These are phyloP conservation scores for Chytriomyces confervae DNA, from an alignment of 192 early-diverging fungal species.

Conservation along the genomic window DNA sequence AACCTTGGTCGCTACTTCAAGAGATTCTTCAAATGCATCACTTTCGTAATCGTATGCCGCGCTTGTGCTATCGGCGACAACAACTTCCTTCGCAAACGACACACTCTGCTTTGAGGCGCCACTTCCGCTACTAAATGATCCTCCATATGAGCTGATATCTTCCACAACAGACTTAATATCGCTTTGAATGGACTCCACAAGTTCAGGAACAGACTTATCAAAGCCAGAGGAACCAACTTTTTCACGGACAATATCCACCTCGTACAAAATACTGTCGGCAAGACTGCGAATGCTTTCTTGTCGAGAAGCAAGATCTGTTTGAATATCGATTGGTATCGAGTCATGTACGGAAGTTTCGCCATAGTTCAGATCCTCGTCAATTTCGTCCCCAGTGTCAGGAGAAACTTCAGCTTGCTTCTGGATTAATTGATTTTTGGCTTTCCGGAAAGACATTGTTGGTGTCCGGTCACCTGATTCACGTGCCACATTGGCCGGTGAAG, in stretches of 20 bases:
- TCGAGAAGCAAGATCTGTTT: background rate
- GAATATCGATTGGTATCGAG: slow-evolving; percentile 15
- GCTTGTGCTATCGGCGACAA: background rate
- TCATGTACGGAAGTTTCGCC: background rate
- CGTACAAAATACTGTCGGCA: slow-evolving; percentile 22
- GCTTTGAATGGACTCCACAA: slow-evolving; percentile 26
- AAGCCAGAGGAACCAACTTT: background rate
- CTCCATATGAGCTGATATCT: slow-evolving; percentile 30
- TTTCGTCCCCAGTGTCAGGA: background rate
- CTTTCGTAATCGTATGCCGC: background rate
- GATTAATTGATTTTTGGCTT: background rate
- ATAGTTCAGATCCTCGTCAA: background rate
- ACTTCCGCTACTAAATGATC: background rate
- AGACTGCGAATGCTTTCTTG: slow-evolving; percentile 7
- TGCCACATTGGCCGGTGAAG: background rate
- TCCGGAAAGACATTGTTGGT: background rate
- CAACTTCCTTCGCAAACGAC: background rate
- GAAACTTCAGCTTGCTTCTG: background rate
- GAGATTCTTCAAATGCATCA: background rate
- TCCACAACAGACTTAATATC: slow-evolving; percentile 17
- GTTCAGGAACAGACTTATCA: slow-evolving; percentile 9
- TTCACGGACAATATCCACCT: slow-evolving; percentile 5
- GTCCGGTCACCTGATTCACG: background rate
- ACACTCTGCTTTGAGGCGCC: background rate
- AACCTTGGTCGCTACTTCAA: background rate